Evolutionary conservation across 2,329 filamentous ascomycete genomes (phyloP), one percentile per base, ranked within the genome.

Genomic region (Cercospora janseana): DNA sequence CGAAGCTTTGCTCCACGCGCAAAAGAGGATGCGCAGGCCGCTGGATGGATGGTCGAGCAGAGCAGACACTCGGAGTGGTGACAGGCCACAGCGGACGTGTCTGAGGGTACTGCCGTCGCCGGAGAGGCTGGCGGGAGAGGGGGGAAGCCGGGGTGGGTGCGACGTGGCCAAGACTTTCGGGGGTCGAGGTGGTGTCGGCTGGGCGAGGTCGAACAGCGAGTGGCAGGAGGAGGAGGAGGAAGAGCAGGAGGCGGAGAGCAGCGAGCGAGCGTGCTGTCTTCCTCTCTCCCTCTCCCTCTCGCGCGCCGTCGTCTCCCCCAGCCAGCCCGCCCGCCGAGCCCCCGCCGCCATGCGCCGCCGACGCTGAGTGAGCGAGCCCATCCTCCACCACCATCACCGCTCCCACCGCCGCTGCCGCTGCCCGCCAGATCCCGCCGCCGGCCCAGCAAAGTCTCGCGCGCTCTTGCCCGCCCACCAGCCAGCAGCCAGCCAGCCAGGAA

Each of bases 291-390:
- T 18, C 20, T 9, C 20, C 27, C 12, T 13, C 41, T 44, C 41
- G 18, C 27, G 21, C 18, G 34, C 24, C 18, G 34, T 21, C 24
- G 34, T 21, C 26, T 46, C 15, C 35, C 18, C 31, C 31, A 15
- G 15, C 31, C 44, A 10, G 18, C 21, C 16, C 27, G 9, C 3
- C 20, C 12, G 3, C 21, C 31, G 13, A 32, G 28, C 23, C 41
- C 29, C 15, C 23, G 32, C 31, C 31, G 31, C 31, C 44, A 46
- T 46, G 44, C 44, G 44, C 44, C 44, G 31, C 31, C 32, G 31
- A 38, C 44, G 44, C 44, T 46, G 44, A 46, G 10, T 27, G n/a
- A 9, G n/a, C 16, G 16, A 6, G 12, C 43, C 4, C 29, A 24
- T 20, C n/a, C 41, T 21, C 26, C 26, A 44, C 41, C 26, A 27